A percentile compares a stretch with the other conserved stretches of the same genome.
Evolutionary conservation across 345 rosid species (phyloP).

Genomic region (Eutrema heterophyllum): DNA sequence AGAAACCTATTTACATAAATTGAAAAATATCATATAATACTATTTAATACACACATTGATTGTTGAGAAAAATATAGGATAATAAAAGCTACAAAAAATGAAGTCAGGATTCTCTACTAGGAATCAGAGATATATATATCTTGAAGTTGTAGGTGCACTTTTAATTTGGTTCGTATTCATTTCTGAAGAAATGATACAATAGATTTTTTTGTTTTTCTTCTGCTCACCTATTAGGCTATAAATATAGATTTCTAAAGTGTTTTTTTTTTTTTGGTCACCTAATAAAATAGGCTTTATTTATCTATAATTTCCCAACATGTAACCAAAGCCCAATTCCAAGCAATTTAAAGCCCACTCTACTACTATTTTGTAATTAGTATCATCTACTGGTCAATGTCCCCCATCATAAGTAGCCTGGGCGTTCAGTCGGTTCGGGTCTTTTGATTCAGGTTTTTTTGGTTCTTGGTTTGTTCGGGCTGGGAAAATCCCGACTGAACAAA

Average conservation of each 20-base stretch:
- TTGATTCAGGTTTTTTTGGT: too few relatives aligned
- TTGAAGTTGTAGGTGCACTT: slow-evolving; percentile 19
- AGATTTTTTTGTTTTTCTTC: background rate
- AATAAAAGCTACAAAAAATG: slow-evolving; percentile 7
- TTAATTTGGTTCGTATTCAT: slow-evolving; percentile 12
- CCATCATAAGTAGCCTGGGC: too few relatives aligned
- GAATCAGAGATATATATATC: background rate
- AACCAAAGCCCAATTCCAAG: background rate
- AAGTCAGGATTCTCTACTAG: slow-evolving; percentile 25
- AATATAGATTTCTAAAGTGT: background rate
- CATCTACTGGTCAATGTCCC: too few relatives aligned
- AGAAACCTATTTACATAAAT: slow-evolving; percentile 22
- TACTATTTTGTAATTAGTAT: too few relatives aligned
- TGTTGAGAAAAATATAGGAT: slow-evolving; percentile 3
- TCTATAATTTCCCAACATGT: background rate
- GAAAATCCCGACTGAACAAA: too few relatives aligned
- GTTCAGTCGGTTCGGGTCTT: too few relatives aligned
- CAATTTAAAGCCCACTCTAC: background rate
- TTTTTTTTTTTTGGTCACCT: background rate
- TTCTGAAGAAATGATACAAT: background rate
- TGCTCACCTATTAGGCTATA: background rate
- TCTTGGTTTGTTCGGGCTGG: too few relatives aligned
- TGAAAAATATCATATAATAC: background rate
- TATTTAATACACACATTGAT: slow-evolving; percentile 15
- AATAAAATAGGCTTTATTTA: background rate